A percentile compares a stretch with the other conserved stretches of the same genome.
Evolutionary conservation across 2,329 filamentous ascomycete genomes (phyloP).

Genomic region (Nemania diffusa): DNA sequence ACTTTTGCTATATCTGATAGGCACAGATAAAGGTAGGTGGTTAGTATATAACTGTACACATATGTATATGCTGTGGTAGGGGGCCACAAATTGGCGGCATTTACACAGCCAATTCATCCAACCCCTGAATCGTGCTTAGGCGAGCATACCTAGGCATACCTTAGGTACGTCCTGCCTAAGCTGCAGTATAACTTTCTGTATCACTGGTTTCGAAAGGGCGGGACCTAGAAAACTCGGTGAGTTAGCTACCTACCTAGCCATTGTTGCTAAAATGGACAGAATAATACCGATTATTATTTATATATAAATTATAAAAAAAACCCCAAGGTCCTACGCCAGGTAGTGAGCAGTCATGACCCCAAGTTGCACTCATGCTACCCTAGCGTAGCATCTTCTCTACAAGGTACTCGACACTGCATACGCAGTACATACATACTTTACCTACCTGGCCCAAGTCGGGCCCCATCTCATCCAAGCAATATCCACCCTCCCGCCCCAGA

Average conservation of each 20-base stretch:
- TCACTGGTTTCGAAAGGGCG: conserved; percentile 22
- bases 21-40: not conserved
- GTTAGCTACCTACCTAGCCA: conserved; percentile 1
- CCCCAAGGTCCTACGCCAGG: not conserved
- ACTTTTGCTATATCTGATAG: not conserved
- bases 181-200: conserved; percentile 26
- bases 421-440: too few relatives aligned
- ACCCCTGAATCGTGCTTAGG: conserved; percentile 38
- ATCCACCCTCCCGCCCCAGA: conserved; percentile 8
- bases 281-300: not conserved
- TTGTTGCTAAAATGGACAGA: not conserved
- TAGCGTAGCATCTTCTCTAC: conserved; percentile 19
- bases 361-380: conserved; percentile 30
- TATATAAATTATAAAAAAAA: not conserved
- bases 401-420: not conserved
- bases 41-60: not conserved
- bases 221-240: conserved; percentile 27
- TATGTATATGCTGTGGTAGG: not conserved
- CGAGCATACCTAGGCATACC: conserved; percentile 23
- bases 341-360: conserved; percentile 25
- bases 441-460: conserved; percentile 2
- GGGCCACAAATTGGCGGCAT: conserved; percentile 3
- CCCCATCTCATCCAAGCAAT: not conserved
- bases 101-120: conserved; percentile 14
- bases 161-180: conserved; percentile 19